Base-by-base conservation (phyloP, 202 grass and related monocot genomes). In the Panicum virgatum region DNA sequence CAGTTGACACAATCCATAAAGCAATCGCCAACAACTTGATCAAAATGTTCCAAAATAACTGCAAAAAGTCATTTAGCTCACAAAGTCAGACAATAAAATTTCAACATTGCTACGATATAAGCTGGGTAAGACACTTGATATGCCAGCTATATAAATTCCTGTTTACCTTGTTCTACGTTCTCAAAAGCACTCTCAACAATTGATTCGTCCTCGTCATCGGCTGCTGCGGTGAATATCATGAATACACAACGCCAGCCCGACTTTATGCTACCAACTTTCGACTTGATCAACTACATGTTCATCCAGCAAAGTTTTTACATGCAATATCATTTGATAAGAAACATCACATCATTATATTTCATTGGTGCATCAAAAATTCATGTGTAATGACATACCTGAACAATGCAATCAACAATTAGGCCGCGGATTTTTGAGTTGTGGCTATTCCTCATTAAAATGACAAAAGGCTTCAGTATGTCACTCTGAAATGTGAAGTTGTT, bases 1-100 rank as follows among this genome's bases (percentile, higher is more conserved):
- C 96, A 96, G 54, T 99, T 99, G 57, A 99, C 96, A 71, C 96
- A 99, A 69, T 99, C 96, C 96, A 99, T 99, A 64, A 99, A 99
- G 85, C 96, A 99, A 82, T 99, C 93, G 0, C 91, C 96, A 83
- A 99, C 87, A 70, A 99, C 93, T 87, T 99, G 96, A 83, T 99
- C 96, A 79, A 99, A 99, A 88, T 99, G 96, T 80, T 99, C 96
- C 85, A 99, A 90, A 66, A 99, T 99, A 88, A 99, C 96, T 94
- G 87, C 59, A 76, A 87, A 68, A 69, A 18, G 76, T 11, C 51
- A 39, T 74, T 88, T 81, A 45, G 43, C 81, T 80, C 11, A 79
- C 60, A 36, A 83, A 56, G n/a, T 68, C 63, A 71, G 62, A 27
- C 58, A 80, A 37, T 47, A 75, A 79, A 70, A 54, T 66, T 25